Conservation (phyloP, 2,329 filamentous ascomycete species). For the Paecilomyces sp. region DNA sequence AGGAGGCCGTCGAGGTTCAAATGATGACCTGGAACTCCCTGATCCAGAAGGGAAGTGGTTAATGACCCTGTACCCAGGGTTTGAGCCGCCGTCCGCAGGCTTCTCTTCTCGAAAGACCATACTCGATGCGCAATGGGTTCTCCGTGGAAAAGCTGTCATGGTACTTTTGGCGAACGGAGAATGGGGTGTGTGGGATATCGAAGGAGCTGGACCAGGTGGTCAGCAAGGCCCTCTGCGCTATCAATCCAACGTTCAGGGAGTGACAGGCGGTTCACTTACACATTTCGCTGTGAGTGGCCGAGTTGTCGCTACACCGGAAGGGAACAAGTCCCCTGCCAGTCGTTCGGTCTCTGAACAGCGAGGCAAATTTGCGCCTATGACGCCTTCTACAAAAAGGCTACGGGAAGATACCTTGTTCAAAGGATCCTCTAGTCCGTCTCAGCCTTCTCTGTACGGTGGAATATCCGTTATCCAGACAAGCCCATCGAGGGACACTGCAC, state of each 20-base stretch:
- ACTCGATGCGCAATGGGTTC: constrained; percentile 40
- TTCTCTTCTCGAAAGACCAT: constrained; percentile 33
- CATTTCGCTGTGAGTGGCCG: constrained; percentile 36
- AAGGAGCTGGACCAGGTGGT: constrained; percentile 35
- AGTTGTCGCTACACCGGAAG: constrained; percentile 21
- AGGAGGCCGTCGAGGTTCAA: constrained; percentile 21
- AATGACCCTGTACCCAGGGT: constrained; percentile 36
- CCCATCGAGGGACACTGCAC: constrained; percentile 24
- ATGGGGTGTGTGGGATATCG: constrained; percentile 45
- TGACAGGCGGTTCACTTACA: constrained; percentile 33
- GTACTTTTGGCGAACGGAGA: constrained; percentile 40
- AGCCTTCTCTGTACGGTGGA: constrained; percentile 29
- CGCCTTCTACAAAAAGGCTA: constrained; percentile 40
- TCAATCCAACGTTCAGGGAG: constrained; percentile 30
- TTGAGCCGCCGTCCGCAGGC: constrained; percentile 24
- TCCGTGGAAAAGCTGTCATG: constrained; percentile 38
- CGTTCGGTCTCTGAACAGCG: constrained; percentile 21
- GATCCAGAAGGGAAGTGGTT: constrained; percentile 36
- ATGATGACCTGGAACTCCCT: constrained; percentile 22
- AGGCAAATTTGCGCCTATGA: constrained; percentile 38
- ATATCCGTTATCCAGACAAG: constrained; percentile 34
- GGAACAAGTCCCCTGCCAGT: constrained; percentile 15
- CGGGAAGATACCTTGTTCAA: constrained; percentile 39
- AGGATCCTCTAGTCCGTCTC: constrained; percentile 22
- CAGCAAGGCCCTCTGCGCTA: constrained; percentile 31